Evolutionary conservation across 352 stramenopile species (phyloP).

Genomic region (Sclerospora graminicola): DNA sequence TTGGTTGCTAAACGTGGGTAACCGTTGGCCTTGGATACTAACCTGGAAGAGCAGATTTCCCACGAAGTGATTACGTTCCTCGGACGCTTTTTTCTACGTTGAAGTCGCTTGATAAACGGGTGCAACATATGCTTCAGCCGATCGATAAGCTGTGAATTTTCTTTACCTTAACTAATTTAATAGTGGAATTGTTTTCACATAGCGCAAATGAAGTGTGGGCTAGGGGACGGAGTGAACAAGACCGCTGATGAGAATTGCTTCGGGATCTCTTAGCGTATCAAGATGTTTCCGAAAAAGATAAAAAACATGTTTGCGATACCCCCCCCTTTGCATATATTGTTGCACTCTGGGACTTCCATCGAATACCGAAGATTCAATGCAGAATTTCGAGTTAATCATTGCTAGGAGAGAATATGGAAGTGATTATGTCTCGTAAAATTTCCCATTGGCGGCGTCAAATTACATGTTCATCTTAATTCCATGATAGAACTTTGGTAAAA

Average conservation of each 20-base stretch:
- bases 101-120: constrained; percentile 60
- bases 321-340: constrained; percentile 75
- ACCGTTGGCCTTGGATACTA: constrained; percentile 39
- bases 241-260: constrained; percentile 59
- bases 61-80: constrained; percentile 67
- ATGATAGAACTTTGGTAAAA: constrained; percentile 76
- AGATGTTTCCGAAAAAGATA: constrained; percentile 58
- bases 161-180: constrained; percentile 46
- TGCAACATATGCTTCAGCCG: constrained; percentile 59
- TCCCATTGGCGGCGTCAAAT: constrained; percentile 48
- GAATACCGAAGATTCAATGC: constrained; percentile 32
- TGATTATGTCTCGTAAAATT: constrained; percentile 54
- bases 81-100: constrained; percentile 63
- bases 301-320: constrained; percentile 77
- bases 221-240: constrained; percentile 58
- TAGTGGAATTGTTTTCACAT: no score
- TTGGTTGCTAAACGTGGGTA: constrained; percentile 74
- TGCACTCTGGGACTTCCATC: constrained; percentile 46
- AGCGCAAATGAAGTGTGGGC: constrained; percentile 78
- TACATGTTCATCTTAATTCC: constrained; percentile 44
- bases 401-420: constrained; percentile 29
- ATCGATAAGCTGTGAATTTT: constrained; percentile 53
- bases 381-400: constrained; percentile 44
- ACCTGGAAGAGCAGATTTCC: constrained; percentile 62
- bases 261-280: constrained; percentile 67